These are phyloP conservation scores for Graphilbum fragrans DNA, from an alignment of 2,329 filamentous ascomycete species.

Conservation along the genomic window DNA sequence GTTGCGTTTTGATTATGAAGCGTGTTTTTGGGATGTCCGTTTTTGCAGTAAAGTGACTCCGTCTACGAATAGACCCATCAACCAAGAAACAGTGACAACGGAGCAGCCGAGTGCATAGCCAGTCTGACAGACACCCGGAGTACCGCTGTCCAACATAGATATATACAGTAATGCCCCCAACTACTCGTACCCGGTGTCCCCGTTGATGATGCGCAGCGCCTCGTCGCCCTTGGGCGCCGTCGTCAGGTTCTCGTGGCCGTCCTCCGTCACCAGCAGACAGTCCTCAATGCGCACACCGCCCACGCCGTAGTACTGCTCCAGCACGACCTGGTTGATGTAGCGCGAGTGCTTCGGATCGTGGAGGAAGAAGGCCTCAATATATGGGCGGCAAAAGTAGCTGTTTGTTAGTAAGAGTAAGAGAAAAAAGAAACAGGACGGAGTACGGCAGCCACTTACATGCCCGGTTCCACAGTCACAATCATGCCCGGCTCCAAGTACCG, in stretches of 20 bases:
- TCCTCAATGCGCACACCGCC: slow-evolving; percentile 93
- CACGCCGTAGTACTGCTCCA: slow-evolving; percentile 62
- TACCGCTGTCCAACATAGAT: too few species aligned
- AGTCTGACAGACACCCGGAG: too few species aligned
- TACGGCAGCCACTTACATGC: slow-evolving; percentile 35
- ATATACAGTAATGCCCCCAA: too few species aligned
- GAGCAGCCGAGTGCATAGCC: too few species aligned
- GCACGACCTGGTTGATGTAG: slow-evolving; percentile 52
- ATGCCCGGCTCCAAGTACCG: slow-evolving; percentile 43
- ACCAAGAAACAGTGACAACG: too few species aligned
- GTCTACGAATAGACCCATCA: too few species aligned
- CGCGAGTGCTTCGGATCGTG: slow-evolving; percentile 42
- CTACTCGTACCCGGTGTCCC: slow-evolving; percentile 11
- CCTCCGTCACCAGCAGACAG: slow-evolving; percentile 67
- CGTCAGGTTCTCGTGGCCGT: slow-evolving; percentile 75
- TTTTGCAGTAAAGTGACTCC: too few species aligned
- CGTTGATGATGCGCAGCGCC: slow-evolving; percentile 49
- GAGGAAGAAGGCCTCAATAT: slow-evolving; percentile 58
- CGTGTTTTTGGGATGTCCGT: too few species aligned
- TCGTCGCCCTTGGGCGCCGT: slow-evolving; percentile 65
- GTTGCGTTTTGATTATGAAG: too few species aligned
- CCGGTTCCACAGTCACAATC: slow-evolving; percentile 71
- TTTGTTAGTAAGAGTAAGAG: neutral
- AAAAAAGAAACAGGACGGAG: neutral
- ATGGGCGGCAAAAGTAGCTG: slow-evolving; percentile 64